phyloP scores from a whole-genome alignment of 352 stramenopile genomes.

The Phytopythium sindhum region DNA sequence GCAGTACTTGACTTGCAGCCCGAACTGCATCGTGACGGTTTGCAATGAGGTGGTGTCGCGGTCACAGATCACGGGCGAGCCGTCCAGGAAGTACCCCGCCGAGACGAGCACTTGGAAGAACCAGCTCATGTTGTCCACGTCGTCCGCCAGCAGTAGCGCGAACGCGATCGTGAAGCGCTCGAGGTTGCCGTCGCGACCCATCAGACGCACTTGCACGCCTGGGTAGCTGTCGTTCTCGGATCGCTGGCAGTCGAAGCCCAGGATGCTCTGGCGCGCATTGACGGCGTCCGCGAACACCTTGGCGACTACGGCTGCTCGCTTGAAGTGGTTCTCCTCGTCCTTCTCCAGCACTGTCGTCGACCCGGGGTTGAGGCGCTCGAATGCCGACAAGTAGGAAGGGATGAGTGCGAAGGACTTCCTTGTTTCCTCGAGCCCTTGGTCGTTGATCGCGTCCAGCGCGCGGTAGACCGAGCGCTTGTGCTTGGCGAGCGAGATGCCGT shows the following conservation, averaged over 20 bases:
- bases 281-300: constrained; percentile 4
- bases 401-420: not conserved
- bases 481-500: constrained; percentile 21
- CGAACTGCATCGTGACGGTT: not conserved
- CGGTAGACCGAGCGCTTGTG: constrained; percentile 27
- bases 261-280: not conserved
- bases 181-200: constrained; percentile 3
- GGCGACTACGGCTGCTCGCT: not conserved
- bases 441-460: constrained; percentile 22
- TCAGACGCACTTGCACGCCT: constrained; percentile 1
- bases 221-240: constrained; percentile 3
- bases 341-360: not conserved
- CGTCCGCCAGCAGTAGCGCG: not conserved
- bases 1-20: constrained; percentile 3
- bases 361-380: not conserved
- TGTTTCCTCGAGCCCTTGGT: not conserved
- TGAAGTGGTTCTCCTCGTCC: constrained; percentile 1
- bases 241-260: constrained; percentile 1
- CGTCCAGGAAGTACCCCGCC: not conserved
- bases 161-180: constrained; percentile 2
- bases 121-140: constrained; percentile 4
- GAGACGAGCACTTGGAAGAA: not conserved
- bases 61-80: constrained; percentile 3
- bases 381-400: not conserved
- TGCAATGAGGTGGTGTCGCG: not conserved